Percentiles rank a stretch among this genome's conserved stretches.
phyloP scores from a whole-genome alignment of 352 stramenopile genomes.

The Pythium aristosporum region DNA sequence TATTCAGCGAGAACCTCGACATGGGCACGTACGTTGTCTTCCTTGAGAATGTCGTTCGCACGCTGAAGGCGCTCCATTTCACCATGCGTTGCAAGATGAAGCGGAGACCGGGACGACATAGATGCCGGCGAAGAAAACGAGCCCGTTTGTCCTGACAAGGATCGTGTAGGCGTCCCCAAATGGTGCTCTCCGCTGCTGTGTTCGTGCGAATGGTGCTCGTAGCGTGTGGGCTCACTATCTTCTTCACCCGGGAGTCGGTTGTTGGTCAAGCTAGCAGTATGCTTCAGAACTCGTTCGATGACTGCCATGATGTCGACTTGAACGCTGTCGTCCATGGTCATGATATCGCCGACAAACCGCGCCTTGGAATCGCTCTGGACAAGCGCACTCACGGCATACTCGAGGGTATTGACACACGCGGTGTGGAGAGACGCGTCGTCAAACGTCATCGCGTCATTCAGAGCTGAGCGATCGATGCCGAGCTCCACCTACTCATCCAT shows the following conservation, averaged over 20 bases:
- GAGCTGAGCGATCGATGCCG: conserved; percentile 9
- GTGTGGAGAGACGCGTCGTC: conserved; percentile 10
- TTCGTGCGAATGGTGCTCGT: conserved; percentile 8
- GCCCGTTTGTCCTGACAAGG: not conserved
- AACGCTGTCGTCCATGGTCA: conserved; percentile 54
- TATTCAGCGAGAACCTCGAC: not conserved
- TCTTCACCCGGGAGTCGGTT: not conserved
- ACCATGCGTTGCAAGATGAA: conserved; percentile 51
- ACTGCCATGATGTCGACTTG: conserved; percentile 63
- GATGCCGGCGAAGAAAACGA: conserved; percentile 10
- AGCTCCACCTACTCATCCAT: conserved; percentile 30
- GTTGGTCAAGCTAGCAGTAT: conserved; percentile 11
- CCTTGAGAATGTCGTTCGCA: conserved; percentile 59
- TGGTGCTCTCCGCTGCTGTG: not conserved
- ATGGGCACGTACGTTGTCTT: conserved; percentile 50
- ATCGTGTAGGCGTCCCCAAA: not conserved
- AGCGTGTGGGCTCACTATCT: not conserved
- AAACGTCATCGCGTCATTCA: conserved; percentile 22
- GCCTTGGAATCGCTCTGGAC: conserved; percentile 61
- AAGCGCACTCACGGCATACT: conserved; percentile 46
- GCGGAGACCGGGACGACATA: conserved; percentile 22
- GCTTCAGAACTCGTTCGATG: conserved; percentile 55
- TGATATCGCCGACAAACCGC: conserved; percentile 63
- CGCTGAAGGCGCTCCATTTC: conserved; percentile 42
- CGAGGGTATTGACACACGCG: conserved; percentile 29